Evolutionary conservation across 2,329 filamentous ascomycete genomes (phyloP), one percentile per base, ranked within the genome.

Genomic region (Mycogone perniciosa): DNA sequence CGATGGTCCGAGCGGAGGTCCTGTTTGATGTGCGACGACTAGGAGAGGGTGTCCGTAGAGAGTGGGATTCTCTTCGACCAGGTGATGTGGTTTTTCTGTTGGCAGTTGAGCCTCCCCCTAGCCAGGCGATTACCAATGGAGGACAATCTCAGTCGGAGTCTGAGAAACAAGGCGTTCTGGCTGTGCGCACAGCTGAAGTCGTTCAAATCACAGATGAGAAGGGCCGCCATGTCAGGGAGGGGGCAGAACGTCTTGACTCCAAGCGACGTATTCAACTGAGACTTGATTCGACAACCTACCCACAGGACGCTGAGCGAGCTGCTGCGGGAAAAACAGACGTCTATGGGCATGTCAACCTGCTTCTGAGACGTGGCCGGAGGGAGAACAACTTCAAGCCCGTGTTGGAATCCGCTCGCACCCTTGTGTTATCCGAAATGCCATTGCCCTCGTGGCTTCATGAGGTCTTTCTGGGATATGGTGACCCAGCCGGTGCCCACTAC

Each of bases 351-450:
- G 84, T 99, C 62, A 99, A 99, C 62, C 71, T 97, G 38, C 74
- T 99, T 49, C 78, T 96, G 46, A 85, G 93, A 52, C 81, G 93
- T 59, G 85, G 82, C 64, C 85, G 88, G 30, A 79, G 91, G 53
- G 93, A 99, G 68, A 99, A 99, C 71, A 99, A 99, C 68, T 99
- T 99, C 76, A 95, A 89, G 63, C 84, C 91, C 7, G 85, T 99
- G 7, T 76, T 99, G 34, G 88, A 96, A 61, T 96, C 91, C 1
- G 95, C 99, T 63, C 88, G 86, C 62, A 88, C 82, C 56, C 78
- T 99, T 31, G 86, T 89, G 2, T 75, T 95, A 33, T 90, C 90
- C 1, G 88, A 95, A 59, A 84, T 92, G 20, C 87, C 88, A 6
- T 76, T 97, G 48, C 90, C 93, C 10, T 81, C 85, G 2, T 99